Conservation (phyloP, 2,329 filamentous ascomycete genomes). For the Cladobotryum mycophilum region DNA sequence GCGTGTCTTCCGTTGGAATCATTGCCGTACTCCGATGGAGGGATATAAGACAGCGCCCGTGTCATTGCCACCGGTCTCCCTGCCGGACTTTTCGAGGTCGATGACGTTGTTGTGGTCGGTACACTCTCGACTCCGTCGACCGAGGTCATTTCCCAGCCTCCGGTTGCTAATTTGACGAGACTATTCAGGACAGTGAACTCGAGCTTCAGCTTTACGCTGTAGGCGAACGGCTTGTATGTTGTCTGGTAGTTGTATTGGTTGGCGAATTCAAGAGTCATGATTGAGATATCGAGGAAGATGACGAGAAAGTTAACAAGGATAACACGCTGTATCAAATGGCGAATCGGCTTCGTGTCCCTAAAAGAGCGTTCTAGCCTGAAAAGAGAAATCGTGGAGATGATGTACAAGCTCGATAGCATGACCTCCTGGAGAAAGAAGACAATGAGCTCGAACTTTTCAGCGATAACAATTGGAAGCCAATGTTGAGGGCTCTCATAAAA, state of each 20-base stretch:
- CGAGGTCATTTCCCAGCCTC: background rate
- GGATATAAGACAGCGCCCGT: too few relatives aligned
- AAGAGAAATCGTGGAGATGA: conserved; percentile 42
- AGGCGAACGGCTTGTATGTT: conserved; percentile 26
- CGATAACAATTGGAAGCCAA: conserved; percentile 15
- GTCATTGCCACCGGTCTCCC: too few relatives aligned
- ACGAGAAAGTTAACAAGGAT: conserved; percentile 36
- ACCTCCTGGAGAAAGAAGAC: conserved; percentile 50
- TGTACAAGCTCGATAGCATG: conserved; percentile 45
- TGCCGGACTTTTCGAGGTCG: too few relatives aligned
- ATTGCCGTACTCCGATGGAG: too few relatives aligned
- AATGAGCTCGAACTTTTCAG: conserved; percentile 48
- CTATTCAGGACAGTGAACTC: conserved; percentile 28
- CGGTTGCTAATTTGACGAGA: conserved; percentile 20
- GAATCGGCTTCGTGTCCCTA: conserved; percentile 17
- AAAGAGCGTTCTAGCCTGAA: conserved; percentile 31
- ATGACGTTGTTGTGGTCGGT: too few relatives aligned
- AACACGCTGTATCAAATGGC: conserved; percentile 24
- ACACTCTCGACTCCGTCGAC: too few relatives aligned
- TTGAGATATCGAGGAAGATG: conserved; percentile 35
- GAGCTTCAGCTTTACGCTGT: conserved; percentile 28
- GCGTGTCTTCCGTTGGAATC: too few relatives aligned
- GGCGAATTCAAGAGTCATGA: conserved; percentile 24
- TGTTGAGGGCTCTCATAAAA: too few relatives aligned
- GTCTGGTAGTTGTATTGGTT: conserved; percentile 24